Conservation (phyloP, 805 yeast species). For the Diddensiella santjacobensis region DNA sequence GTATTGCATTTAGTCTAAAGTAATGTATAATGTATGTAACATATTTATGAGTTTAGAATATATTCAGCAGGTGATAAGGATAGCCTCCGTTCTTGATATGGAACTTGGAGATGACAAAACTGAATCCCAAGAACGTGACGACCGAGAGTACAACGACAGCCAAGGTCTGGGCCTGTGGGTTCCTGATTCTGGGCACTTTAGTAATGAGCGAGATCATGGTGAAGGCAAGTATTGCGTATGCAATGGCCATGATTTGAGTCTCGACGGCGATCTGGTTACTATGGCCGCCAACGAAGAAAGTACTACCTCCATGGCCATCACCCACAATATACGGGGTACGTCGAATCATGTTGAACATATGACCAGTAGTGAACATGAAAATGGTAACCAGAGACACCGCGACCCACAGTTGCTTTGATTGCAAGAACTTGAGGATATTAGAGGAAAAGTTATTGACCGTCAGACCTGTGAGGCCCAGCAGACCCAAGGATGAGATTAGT, state of each 20-base stretch:
- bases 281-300: constrained; percentile 61
- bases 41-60: constrained; percentile 15
- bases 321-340: constrained; percentile 52
- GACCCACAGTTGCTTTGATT: constrained; percentile 68
- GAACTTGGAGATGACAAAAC: constrained; percentile 64
- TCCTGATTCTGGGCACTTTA: constrained; percentile 49
- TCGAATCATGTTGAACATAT: constrained; percentile 90
- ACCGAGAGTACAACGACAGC: constrained; percentile 45
- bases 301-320: constrained; percentile 39
- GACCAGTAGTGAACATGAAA: constrained; percentile 76
- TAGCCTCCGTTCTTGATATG: constrained; percentile 67
- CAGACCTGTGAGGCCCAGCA: constrained; percentile 9
- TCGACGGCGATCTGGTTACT: constrained; percentile 81
- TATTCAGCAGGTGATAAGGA: constrained; percentile 59
- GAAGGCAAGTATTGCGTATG: constrained; percentile 67
- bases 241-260: constrained; percentile 75
- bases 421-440: constrained; percentile 40
- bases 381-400: constrained; percentile 57
- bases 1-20: constrained; percentile 47
- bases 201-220: constrained; percentile 55
- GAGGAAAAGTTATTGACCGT: constrained; percentile 19
- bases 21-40: not conserved
- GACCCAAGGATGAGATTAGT: constrained; percentile 15
- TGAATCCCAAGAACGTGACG: constrained; percentile 53
- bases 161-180: constrained; percentile 45